A percentile compares a stretch with the other conserved stretches of the same genome.
Evolutionary conservation across 768 basidiomycete species (phyloP).

Genomic region (Tulasnella sp.): DNA sequence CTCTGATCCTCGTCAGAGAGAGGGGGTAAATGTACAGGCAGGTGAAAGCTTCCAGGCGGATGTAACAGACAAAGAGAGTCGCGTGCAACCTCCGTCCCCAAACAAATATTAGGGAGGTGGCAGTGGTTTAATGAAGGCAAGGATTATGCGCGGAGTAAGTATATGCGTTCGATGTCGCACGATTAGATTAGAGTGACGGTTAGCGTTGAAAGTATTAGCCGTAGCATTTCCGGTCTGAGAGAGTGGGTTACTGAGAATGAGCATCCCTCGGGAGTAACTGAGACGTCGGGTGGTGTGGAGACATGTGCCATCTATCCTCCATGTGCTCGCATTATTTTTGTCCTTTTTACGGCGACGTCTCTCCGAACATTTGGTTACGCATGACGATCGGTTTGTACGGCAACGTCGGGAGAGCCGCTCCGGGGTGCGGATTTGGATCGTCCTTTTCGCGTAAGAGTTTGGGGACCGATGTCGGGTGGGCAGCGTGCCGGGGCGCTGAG

Average conservation of each 20-base stretch:
- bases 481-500: neutral
- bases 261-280: slow-evolving; percentile 4
- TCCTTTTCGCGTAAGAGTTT: too few species aligned
- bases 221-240: neutral
- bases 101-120: neutral
- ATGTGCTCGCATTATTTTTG: neutral
- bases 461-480: too few species aligned
- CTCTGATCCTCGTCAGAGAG: neutral
- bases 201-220: neutral
- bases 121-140: neutral
- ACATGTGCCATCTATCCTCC: neutral
- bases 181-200: slow-evolving; percentile 1
- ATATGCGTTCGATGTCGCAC: neutral
- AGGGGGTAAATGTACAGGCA: neutral
- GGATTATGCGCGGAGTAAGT: neutral
- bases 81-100: too few species aligned
- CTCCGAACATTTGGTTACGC: neutral
- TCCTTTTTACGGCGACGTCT: neutral
- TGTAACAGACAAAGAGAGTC: neutral
- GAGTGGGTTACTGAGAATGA: neutral
- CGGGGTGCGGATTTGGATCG: too few species aligned
- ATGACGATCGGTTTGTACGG: neutral
- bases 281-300: neutral
- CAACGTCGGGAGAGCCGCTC: neutral
- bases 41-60: neutral